Percentiles rank a stretch among this genome's conserved stretches.
phyloP scores from a whole-genome alignment of 495 filamentous ascomycete species.

The Neurospora sp. region DNA sequence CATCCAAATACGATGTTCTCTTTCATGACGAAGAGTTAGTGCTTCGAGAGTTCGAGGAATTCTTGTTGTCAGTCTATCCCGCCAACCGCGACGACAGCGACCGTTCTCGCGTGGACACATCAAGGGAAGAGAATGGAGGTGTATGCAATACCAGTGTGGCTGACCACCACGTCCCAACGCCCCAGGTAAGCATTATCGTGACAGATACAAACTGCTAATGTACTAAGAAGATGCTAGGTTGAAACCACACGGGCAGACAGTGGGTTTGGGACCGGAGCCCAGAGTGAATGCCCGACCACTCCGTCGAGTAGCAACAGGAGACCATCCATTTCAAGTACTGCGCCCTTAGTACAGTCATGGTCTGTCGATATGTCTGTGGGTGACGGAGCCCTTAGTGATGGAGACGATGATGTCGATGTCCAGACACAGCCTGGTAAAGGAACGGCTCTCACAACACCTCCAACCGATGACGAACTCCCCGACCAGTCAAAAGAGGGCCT shows the following conservation, averaged over 20 bases:
- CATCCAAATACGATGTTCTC: constrained; percentile 79
- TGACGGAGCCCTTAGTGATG: constrained; percentile 6
- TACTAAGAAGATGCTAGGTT: neutral
- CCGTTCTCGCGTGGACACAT: neutral
- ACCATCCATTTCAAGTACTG: neutral
- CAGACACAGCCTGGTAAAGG: neutral
- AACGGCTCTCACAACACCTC: neutral
- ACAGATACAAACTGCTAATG: neutral
- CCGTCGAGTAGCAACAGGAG: neutral
- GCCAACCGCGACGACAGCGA: neutral
- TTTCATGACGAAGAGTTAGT: constrained; percentile 55
- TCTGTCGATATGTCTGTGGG: constrained; percentile 13
- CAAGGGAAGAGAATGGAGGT: neutral
- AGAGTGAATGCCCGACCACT: neutral
- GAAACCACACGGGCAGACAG: neutral
- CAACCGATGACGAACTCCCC: neutral
- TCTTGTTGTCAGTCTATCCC: constrained; percentile 38
- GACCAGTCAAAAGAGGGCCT: constrained; percentile 7
- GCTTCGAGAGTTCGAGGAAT: constrained; percentile 35
- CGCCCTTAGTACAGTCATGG: constrained; percentile 4
- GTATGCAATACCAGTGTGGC: neutral
- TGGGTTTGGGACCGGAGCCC: neutral
- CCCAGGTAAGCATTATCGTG: neutral
- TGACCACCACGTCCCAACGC: neutral
- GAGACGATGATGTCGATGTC: neutral